phyloP scores from a whole-genome alignment of 768 basidiomycete species.

The Leccinum broughii region DNA sequence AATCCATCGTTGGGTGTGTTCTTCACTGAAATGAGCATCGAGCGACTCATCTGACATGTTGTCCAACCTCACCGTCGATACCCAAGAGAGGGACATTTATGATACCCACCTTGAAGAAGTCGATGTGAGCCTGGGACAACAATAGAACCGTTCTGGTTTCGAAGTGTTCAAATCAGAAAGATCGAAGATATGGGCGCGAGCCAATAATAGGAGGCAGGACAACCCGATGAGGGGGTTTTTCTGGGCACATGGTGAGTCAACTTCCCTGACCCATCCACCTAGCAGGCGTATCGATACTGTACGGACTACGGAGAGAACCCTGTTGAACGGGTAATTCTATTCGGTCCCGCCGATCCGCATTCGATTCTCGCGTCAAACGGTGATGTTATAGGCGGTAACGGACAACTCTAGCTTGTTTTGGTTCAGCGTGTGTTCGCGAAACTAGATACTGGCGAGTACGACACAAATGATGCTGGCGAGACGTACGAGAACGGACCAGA shows the following conservation, averaged over 20 bases:
- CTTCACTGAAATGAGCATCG: constrained; percentile 26
- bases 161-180: constrained; percentile 52
- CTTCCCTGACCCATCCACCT: no score
- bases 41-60: neutral
- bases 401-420: no score
- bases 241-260: neutral
- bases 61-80: constrained; percentile 44
- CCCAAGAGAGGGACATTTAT: constrained; percentile 55
- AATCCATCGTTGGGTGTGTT: constrained; percentile 57
- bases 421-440: no score
- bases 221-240: neutral
- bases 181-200: constrained; percentile 35
- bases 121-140: constrained; percentile 53
- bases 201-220: constrained; percentile 15
- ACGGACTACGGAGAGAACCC: no score
- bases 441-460: no score
- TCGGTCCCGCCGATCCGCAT: no score
- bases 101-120: constrained; percentile 50
- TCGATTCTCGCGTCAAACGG: no score
- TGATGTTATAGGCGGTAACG: no score
- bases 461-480: no score
- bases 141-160: constrained; percentile 54
- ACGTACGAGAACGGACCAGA: no score
- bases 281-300: no score
- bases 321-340: no score